Evolutionary conservation across 2,329 filamentous ascomycete species (phyloP).

Genomic region (Ascochyta viciae-villosae): DNA sequence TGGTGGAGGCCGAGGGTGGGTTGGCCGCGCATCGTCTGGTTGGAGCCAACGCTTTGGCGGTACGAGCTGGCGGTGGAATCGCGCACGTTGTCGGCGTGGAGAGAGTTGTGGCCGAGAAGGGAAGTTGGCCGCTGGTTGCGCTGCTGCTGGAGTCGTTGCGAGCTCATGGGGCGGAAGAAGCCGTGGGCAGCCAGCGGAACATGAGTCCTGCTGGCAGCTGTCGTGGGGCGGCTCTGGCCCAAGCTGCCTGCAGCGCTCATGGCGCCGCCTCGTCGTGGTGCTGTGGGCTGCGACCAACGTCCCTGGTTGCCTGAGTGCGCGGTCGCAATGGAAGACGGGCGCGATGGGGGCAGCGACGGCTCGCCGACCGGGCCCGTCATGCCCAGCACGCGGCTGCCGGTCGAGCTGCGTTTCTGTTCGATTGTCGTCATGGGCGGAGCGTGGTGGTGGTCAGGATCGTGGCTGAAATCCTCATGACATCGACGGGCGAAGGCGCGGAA

Average conservation of each 20-base stretch:
- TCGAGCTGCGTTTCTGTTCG: constrained; percentile 43
- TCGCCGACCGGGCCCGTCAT: constrained; percentile 57
- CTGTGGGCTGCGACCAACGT: constrained; percentile 62
- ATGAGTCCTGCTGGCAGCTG: constrained; percentile 80
- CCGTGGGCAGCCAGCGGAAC: constrained; percentile 88
- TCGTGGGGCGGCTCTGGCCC: constrained; percentile 59
- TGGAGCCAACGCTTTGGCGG: constrained; percentile 49
- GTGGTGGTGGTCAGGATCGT: constrained; percentile 36
- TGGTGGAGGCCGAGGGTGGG: constrained; percentile 43
- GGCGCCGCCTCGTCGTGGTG: constrained; percentile 59
- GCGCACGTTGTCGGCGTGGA: constrained; percentile 40
- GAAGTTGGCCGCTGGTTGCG: constrained; percentile 65
- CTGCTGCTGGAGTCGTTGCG: constrained; percentile 90
- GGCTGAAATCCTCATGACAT: constrained; percentile 46
- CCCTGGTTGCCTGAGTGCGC: constrained; percentile 50
- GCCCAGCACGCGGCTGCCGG: constrained; percentile 46
- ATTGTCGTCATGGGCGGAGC: constrained; percentile 42
- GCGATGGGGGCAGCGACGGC: constrained; percentile 56
- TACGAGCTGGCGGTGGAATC: constrained; percentile 45
- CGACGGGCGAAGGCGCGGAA: constrained; percentile 12
- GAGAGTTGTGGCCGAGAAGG: constrained; percentile 42
- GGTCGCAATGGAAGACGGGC: constrained; percentile 53
- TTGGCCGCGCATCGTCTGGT: constrained; percentile 39
- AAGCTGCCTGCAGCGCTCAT: constrained; percentile 55
- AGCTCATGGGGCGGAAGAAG: constrained; percentile 97